Conservation (phyloP, 495 filamentous ascomycete species). For the Talaromyces trachyspermus region DNA sequence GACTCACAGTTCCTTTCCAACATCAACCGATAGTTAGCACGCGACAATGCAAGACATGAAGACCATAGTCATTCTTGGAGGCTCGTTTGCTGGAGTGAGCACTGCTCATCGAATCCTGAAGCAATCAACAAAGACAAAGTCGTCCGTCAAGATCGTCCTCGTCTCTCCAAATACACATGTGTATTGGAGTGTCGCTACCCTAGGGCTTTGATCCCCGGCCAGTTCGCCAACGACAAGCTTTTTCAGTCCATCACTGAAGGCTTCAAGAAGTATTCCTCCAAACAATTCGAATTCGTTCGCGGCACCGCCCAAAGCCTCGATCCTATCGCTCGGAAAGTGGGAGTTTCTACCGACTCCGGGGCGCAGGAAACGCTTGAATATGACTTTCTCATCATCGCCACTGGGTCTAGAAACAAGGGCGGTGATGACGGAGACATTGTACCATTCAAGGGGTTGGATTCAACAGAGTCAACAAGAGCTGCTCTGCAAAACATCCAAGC, state of each 20-base stretch:
- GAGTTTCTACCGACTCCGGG: slow-evolving; percentile 10
- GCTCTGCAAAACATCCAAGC: slow-evolving; percentile 26
- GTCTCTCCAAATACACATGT: slow-evolving; percentile 35
- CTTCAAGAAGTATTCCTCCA: slow-evolving; percentile 34
- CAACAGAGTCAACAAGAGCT: slow-evolving; percentile 42
- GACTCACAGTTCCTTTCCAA: background rate
- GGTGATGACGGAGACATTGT: slow-evolving; percentile 11
- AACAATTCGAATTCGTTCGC: slow-evolving; percentile 28
- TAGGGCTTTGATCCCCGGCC: slow-evolving; percentile 39
- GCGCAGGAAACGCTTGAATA: slow-evolving; percentile 18
- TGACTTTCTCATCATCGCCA: slow-evolving; percentile 37
- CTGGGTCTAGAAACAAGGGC: slow-evolving; percentile 25
- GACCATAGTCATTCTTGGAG: slow-evolving; percentile 43
- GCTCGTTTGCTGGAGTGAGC: slow-evolving; percentile 43
- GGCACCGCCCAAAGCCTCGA: slow-evolving; percentile 27
- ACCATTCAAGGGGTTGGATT: slow-evolving; percentile 22
- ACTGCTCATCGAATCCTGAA: slow-evolving; percentile 47
- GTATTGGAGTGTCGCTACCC: slow-evolving; percentile 39
- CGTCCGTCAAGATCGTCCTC: slow-evolving; percentile 29
- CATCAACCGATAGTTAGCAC: background rate
- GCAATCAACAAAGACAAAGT: slow-evolving; percentile 16
- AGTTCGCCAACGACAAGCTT: slow-evolving; percentile 40
- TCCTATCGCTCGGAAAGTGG: slow-evolving; percentile 21
- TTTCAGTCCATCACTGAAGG: slow-evolving; percentile 32
- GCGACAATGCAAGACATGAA: background rate